Evolutionary conservation across 495 filamentous ascomycete species (phyloP).

Genomic region (Clavariopsis aquatica): DNA sequence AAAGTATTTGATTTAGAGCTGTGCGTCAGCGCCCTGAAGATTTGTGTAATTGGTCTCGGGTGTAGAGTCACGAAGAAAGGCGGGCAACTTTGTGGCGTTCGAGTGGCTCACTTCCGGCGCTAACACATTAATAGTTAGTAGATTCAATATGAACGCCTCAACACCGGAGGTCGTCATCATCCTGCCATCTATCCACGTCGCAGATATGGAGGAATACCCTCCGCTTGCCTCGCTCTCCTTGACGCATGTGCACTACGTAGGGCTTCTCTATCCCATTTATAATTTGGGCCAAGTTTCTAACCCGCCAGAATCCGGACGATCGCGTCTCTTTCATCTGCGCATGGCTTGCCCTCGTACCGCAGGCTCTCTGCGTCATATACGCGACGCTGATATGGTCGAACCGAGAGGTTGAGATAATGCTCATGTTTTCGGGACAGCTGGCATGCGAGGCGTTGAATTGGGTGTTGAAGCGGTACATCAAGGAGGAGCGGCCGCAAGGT

Average conservation of each 20-base stretch:
- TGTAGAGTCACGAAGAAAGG: not conserved
- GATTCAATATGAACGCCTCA: not conserved
- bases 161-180: not conserved
- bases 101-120: not conserved
- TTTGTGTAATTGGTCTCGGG: not conserved
- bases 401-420: constrained; percentile 82
- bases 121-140: not conserved
- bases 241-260: constrained; percentile 95
- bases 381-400: constrained; percentile 85
- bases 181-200: not conserved
- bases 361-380: constrained; percentile 86
- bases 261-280: constrained; percentile 21
- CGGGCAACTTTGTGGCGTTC: not conserved
- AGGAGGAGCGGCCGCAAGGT: constrained; percentile 81
- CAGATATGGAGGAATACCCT: constrained; percentile 51
- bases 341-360: constrained; percentile 89
- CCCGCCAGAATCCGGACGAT: constrained; percentile 78
- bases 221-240: constrained; percentile 86
- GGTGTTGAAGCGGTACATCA: constrained; percentile 82
- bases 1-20: not conserved
- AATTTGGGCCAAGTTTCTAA: constrained; percentile 2
- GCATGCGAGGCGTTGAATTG: constrained; percentile 94
- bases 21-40: not conserved
- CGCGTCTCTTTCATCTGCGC: constrained; percentile 82
- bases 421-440: constrained; percentile 92